Evolutionary conservation across 2,329 filamentous ascomycete species (phyloP), one percentile per base, ranked within the genome.

Genomic region (Cladorrhinum sp.): DNA sequence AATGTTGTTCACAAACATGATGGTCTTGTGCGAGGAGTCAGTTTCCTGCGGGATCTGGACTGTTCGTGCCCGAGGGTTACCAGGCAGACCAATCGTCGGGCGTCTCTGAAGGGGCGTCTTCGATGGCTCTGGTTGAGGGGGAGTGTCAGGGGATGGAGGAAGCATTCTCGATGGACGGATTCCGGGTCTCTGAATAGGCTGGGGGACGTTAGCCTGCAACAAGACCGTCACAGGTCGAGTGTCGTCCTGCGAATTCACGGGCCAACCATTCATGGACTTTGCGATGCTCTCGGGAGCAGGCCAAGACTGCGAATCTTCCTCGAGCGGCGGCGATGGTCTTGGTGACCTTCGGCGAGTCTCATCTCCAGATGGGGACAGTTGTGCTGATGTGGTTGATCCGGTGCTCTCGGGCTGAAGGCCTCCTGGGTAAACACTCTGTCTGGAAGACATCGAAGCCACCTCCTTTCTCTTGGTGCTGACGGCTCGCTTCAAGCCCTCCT

Each of bases 1-100:
- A 58, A 85, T 83, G 55, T 80, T 76, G 61, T 84, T 85, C 55
- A 86, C 71, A 58, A 84, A 79, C 78, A 86, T 80, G 51, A 85
- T 77, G 3, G 79, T 84, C 61, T 80, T 77, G 23, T 79, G 72
- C 57, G 72, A 75, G 58, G 55, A 59, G 3, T 54, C 59, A 2
- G 62, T 64, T 12, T 75, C 75, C 26, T 71, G 67, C 14, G 66
- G 62, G 2, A 72, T 58, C 16, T 70, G 73, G 48, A 76, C 65
- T 10, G 73, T 72, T 58, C 73, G 72, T 4, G 77, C 73, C 33
- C 75, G 74, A 2, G 81, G 81, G 53, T 82, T 81, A 1, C 73
- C 73, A 0, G 81, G 82, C 14, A 84, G 72, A 2, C 81, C 81
- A 1, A 73, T 76, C 0, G 75, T 79, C 3, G 76, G 72, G n/a